A percentile compares a stretch with the other conserved stretches of the same genome.
Evolutionary conservation across 495 filamentous ascomycete species (phyloP).

Genomic region (Venustampulla echinocandica): DNA sequence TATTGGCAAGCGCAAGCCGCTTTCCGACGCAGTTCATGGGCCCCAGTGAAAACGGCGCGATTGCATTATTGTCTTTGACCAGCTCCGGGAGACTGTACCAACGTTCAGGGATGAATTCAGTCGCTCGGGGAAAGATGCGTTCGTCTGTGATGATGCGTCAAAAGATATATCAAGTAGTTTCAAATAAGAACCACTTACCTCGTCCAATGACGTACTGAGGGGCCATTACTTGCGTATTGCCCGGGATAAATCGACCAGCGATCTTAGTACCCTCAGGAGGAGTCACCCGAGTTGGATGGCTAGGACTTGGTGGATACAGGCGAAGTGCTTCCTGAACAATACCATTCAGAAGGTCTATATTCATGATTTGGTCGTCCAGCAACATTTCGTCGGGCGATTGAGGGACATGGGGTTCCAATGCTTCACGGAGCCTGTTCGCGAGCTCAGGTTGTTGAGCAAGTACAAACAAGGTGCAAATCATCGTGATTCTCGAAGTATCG

Average conservation of each 20-base stretch:
- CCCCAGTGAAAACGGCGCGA: too few species aligned
- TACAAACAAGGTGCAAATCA: neutral
- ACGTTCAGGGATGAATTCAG: too few species aligned
- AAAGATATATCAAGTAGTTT: too few species aligned
- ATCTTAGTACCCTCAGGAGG: neutral
- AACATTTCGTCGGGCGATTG: too few species aligned
- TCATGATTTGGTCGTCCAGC: too few species aligned
- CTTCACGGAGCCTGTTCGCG: neutral
- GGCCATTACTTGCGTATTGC: neutral
- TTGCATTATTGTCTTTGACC: too few species aligned
- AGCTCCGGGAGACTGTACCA: too few species aligned
- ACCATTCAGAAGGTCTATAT: neutral
- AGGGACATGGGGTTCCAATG: neutral
- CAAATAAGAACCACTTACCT: too few species aligned
- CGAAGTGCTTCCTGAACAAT: neutral
- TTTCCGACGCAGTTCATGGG: too few species aligned
- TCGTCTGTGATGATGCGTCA: too few species aligned
- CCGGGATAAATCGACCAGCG: neutral
- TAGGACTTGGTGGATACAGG: neutral
- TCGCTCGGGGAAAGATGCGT: too few species aligned
- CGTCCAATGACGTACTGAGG: neutral
- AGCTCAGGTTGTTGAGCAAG: neutral
- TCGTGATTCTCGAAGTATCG: neutral
- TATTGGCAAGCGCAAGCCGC: too few species aligned
- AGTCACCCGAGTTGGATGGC: neutral